Percentiles rank a stretch among this genome's conserved stretches.
Evolutionary conservation across 495 filamentous ascomycete genomes (phyloP).

Genomic region (Lepraria neglecta): DNA sequence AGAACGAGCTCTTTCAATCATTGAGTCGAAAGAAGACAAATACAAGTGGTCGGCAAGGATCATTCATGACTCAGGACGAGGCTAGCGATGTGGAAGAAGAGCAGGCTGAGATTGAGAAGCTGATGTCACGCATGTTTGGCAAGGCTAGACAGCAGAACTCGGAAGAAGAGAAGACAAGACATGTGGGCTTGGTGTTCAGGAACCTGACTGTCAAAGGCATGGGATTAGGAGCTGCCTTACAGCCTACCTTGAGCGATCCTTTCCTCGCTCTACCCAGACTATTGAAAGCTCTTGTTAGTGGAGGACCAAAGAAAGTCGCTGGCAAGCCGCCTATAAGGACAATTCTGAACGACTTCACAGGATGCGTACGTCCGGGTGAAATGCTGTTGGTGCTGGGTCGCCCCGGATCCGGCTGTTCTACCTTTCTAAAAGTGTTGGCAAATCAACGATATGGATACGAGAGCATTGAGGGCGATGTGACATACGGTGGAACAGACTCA

Average conservation of each 20-base stretch:
- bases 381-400: slow-evolving; percentile 86
- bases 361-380: slow-evolving; percentile 67
- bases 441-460: slow-evolving; percentile 80
- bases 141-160: slow-evolving; percentile 52
- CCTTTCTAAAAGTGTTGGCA: slow-evolving; percentile 77
- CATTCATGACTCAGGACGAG: slow-evolving; percentile 28
- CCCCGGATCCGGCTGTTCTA: slow-evolving; percentile 82
- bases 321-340: slow-evolving; percentile 45
- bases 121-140: slow-evolving; percentile 63
- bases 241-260: slow-evolving; percentile 58
- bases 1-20: slow-evolving; percentile 46
- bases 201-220: slow-evolving; percentile 59
- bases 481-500: slow-evolving; percentile 66
- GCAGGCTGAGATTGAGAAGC: slow-evolving; percentile 49
- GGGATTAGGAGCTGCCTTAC: slow-evolving; percentile 59
- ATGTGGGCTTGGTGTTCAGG: slow-evolving; percentile 55
- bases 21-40: slow-evolving; percentile 46
- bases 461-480: slow-evolving; percentile 65
- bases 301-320: slow-evolving; percentile 35
- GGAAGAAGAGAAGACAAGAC: slow-evolving; percentile 58
- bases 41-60: slow-evolving; percentile 21
- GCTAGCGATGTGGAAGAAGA: slow-evolving; percentile 40
- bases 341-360: slow-evolving; percentile 49
- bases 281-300: slow-evolving; percentile 45
- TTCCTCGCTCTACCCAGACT: slow-evolving; percentile 52